A percentile compares a stretch with the other conserved stretches of the same genome.
Evolutionary conservation across 352 stramenopile species (phyloP).

Genomic region (Globisporangium alternatum): DNA sequence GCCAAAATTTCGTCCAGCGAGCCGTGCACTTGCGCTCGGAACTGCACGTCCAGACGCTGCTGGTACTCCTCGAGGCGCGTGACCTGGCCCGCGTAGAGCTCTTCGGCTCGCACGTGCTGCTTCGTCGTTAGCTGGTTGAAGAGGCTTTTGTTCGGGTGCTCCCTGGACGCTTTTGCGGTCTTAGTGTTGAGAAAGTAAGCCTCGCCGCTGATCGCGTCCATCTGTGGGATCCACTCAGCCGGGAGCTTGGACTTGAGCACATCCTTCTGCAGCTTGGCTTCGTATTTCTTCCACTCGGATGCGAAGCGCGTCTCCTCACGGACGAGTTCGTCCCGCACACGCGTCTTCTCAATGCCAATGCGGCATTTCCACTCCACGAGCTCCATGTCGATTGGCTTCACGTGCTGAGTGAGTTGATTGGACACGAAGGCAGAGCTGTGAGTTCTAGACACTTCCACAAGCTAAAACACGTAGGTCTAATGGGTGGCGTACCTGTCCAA

Average conservation of each 20-base stretch:
- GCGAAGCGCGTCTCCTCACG: constrained; percentile 25
- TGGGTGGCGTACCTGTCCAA: constrained; percentile 5
- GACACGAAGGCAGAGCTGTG: not conserved
- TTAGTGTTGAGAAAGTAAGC: constrained; percentile 42
- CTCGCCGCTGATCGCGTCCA: constrained; percentile 32
- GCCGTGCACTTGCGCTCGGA: not conserved
- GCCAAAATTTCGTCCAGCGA: constrained; percentile 17
- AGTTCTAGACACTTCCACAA: not conserved
- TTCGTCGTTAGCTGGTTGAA: constrained; percentile 31
- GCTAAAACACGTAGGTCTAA: not conserved
- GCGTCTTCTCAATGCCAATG: constrained; percentile 25
- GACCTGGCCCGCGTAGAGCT: constrained; percentile 20
- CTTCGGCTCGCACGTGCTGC: constrained; percentile 24
- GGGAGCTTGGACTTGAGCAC: constrained; percentile 32
- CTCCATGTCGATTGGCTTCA: constrained; percentile 19
- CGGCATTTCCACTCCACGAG: constrained; percentile 31
- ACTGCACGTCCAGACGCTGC: constrained; percentile 18
- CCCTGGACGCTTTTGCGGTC: constrained; percentile 25
- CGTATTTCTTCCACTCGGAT: constrained; percentile 34
- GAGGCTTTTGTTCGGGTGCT: constrained; percentile 36
- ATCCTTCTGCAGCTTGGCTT: constrained; percentile 35
- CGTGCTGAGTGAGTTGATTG: constrained; percentile 7
- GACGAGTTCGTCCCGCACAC: constrained; percentile 21
- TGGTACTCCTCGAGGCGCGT: constrained; percentile 26
- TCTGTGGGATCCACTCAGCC: constrained; percentile 42